Evolutionary conservation across 305 asterid species (phyloP).

Genomic region (Fraxinus floribunda): DNA sequence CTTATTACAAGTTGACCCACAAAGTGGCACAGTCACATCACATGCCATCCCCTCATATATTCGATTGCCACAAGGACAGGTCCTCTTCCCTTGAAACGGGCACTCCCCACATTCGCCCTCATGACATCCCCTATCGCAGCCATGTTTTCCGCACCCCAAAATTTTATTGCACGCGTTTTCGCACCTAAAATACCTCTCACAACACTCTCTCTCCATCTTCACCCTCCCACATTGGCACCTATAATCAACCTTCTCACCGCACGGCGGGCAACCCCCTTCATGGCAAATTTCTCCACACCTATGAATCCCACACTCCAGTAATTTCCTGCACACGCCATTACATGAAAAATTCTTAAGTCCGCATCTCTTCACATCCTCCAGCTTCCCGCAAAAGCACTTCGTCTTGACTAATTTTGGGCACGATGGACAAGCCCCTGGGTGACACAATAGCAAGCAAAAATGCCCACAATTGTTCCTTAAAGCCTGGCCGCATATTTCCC

Average conservation of each 20-base stretch:
- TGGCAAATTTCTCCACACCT: constrained; percentile 72
- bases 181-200: constrained; percentile 69
- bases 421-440: constrained; percentile 92
- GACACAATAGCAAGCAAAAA: constrained; percentile 69
- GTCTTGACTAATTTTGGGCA: constrained; percentile 76
- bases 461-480: constrained; percentile 76
- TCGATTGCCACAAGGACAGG: constrained; percentile 90
- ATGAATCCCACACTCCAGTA: constrained; percentile 65
- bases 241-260: constrained; percentile 52
- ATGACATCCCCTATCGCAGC: constrained; percentile 78
- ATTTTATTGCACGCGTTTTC: constrained; percentile 56
- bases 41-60: constrained; percentile 79
- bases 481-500: constrained; percentile 72
- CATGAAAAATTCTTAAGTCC: constrained; percentile 85
- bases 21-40: constrained; percentile 63
- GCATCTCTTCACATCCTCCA: constrained; percentile 76
- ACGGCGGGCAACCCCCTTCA: constrained; percentile 63
- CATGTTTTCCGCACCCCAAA: constrained; percentile 74
- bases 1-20: constrained; percentile 86
- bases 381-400: constrained; percentile 67
- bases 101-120: constrained; percentile 79
- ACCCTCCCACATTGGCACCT: constrained; percentile 75
- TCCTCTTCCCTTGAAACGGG: constrained; percentile 78
- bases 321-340: constrained; percentile 46
- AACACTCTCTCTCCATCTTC: constrained; percentile 65